Conservation (phyloP, 352 stramenopile genomes). For the Phytophthora cajani region DNA sequence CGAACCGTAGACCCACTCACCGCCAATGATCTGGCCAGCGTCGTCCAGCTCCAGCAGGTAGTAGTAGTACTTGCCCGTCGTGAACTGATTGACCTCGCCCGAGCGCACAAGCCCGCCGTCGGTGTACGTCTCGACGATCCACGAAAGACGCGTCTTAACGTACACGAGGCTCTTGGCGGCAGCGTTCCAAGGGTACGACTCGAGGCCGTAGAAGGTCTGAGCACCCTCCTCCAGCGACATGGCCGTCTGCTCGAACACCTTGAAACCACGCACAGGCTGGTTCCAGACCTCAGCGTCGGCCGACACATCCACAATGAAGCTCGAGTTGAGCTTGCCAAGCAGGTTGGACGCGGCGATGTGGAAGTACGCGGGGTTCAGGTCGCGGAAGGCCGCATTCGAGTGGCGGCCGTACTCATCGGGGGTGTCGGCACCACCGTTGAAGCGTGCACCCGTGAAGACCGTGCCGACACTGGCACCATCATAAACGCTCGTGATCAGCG, state of each 20-base stretch:
- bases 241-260: conserved; percentile 44
- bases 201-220: conserved; percentile 44
- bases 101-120: conserved; percentile 43
- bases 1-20: conserved; percentile 52
- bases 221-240: conserved; percentile 43
- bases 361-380: conserved; percentile 60
- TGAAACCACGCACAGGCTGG: conserved; percentile 58
- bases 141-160: conserved; percentile 48
- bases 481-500: conserved; percentile 48
- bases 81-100: conserved; percentile 33
- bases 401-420: conserved; percentile 58
- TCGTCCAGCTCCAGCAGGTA: conserved; percentile 54
- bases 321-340: conserved; percentile 41
- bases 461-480: conserved; percentile 35
- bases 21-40: conserved; percentile 42
- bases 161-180: conserved; percentile 51
- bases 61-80: conserved; percentile 34
- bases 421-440: conserved; percentile 26
- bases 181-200: conserved; percentile 61
- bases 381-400: conserved; percentile 43
- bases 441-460: conserved; percentile 53
- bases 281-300: conserved; percentile 58
- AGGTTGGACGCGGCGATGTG: conserved; percentile 61
- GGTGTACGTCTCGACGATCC: conserved; percentile 47
- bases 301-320: conserved; percentile 53